These are phyloP conservation scores for Globisporangium alternatum DNA, from an alignment of 352 stramenopile species.

Conservation along the genomic window DNA sequence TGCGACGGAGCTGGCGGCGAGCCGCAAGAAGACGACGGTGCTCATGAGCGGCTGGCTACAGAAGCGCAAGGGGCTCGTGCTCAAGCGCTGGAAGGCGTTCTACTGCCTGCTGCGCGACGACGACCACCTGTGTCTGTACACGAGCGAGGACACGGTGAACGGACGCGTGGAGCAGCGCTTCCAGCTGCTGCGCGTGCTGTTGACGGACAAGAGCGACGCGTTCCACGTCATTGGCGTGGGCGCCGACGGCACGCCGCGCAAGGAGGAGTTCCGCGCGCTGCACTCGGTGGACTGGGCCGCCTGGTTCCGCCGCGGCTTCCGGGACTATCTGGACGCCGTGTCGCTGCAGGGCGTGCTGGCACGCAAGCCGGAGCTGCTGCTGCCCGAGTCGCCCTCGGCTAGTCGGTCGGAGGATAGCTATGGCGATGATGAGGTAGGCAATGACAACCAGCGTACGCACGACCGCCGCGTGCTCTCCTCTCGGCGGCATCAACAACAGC, in stretches of 20 bases:
- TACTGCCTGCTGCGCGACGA: slow-evolving; percentile 57
- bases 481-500: neutral
- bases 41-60: slow-evolving; percentile 49
- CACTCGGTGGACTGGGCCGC: slow-evolving; percentile 34
- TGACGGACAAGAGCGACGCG: slow-evolving; percentile 44
- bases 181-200: slow-evolving; percentile 41
- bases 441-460: neutral
- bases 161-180: slow-evolving; percentile 42
- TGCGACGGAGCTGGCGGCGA: neutral
- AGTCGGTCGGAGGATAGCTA: neutral
- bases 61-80: slow-evolving; percentile 41
- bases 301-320: slow-evolving; percentile 45
- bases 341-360: slow-evolving; percentile 36
- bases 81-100: slow-evolving; percentile 58
- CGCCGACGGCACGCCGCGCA: slow-evolving; percentile 32
- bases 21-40: slow-evolving; percentile 23
- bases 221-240: slow-evolving; percentile 57
- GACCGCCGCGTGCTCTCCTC: neutral
- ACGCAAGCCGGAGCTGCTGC: slow-evolving; percentile 38
- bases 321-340: slow-evolving; percentile 37
- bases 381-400: slow-evolving; percentile 14
- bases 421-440: neutral
- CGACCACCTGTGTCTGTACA: slow-evolving; percentile 49
- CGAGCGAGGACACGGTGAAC: slow-evolving; percentile 57
- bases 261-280: slow-evolving; percentile 44